A percentile compares a stretch with the other conserved stretches of the same genome.
Evolutionary conservation across 306 rosid genomes (phyloP).

Genomic region (Vigna reflexopilosa): DNA sequence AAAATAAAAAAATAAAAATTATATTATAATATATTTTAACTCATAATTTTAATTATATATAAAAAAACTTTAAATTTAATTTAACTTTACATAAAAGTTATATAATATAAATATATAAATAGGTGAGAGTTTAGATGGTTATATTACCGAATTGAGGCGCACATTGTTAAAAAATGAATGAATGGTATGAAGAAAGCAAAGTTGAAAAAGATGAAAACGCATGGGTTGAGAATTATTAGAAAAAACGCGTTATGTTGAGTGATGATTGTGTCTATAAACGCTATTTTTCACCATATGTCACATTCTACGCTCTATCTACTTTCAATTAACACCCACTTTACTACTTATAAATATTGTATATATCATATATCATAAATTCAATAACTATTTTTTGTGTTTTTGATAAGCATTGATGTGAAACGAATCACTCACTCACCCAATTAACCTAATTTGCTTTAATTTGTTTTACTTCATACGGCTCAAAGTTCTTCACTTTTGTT

Average conservation of each 20-base stretch:
- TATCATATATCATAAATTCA: background rate
- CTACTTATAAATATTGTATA: background rate
- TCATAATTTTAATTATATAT: too few relatives aligned
- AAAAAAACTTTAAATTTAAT: too few relatives aligned
- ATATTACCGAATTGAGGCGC: constrained; percentile 15
- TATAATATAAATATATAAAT: too few relatives aligned
- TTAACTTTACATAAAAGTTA: too few relatives aligned
- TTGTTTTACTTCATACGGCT: background rate
- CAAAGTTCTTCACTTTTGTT: background rate
- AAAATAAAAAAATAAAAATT: too few relatives aligned
- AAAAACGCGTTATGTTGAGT: constrained; percentile 26
- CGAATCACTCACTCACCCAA: constrained; percentile 19
- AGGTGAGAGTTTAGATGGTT: background rate
- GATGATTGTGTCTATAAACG: constrained; percentile 50
- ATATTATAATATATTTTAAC: too few relatives aligned
- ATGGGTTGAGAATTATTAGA: constrained; percentile 33
- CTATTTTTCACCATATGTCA: constrained; percentile 31
- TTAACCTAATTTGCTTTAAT: constrained; percentile 13
- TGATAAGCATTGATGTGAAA: background rate
- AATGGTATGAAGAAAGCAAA: constrained; percentile 68
- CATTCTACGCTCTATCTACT: background rate
- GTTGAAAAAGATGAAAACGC: constrained; percentile 16
- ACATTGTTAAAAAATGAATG: constrained; percentile 31
- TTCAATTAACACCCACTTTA: background rate
- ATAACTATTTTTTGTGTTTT: background rate